Percentiles rank a stretch among this genome's conserved stretches.
Evolutionary conservation across 1,139 yeast species (phyloP).

Genomic region (Magnusiomyces paraingens): DNA sequence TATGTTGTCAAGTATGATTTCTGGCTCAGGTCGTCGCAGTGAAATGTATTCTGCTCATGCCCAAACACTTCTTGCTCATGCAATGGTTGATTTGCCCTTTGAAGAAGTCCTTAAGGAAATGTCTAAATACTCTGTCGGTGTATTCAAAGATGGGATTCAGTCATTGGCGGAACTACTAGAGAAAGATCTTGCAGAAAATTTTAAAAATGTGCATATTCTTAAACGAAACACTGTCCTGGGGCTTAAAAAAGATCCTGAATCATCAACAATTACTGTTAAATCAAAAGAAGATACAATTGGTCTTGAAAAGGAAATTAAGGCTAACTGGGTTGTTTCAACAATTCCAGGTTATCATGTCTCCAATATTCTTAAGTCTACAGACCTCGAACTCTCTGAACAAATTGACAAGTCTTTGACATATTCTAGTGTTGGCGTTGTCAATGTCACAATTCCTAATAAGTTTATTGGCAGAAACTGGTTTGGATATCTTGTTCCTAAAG

Average conservation of each 20-base stretch:
- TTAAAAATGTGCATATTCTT: constrained; percentile 43
- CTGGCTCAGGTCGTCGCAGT: constrained; percentile 27
- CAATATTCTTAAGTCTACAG: constrained; percentile 15
- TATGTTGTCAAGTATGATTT: constrained; percentile 39
- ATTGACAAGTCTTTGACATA: constrained; percentile 22
- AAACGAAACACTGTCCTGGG: constrained; percentile 19
- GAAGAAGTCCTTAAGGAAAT: constrained; percentile 18
- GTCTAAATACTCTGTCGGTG: constrained; percentile 25
- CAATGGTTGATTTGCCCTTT: constrained; percentile 21
- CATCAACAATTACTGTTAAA: constrained; percentile 9
- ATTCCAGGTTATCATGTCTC: constrained; percentile 24
- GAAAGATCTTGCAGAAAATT: constrained; percentile 34
- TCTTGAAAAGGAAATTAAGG: constrained; percentile 13
- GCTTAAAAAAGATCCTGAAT: background rate
- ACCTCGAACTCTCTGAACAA: constrained; percentile 17
- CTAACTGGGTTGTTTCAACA: constrained; percentile 29
- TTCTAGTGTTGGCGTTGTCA: constrained; percentile 34
- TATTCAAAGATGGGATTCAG: constrained; percentile 30
- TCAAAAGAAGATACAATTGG: constrained; percentile 4
- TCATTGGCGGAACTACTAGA: constrained; percentile 30
- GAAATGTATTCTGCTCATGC: constrained; percentile 26
- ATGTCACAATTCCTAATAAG: constrained; percentile 29
- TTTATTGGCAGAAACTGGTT: constrained; percentile 49
- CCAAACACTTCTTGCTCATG: constrained; percentile 25
- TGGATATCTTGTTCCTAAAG: constrained; percentile 79